Conservation (phyloP, 208 protist genomes). For the Leishmania turanica region DNA sequence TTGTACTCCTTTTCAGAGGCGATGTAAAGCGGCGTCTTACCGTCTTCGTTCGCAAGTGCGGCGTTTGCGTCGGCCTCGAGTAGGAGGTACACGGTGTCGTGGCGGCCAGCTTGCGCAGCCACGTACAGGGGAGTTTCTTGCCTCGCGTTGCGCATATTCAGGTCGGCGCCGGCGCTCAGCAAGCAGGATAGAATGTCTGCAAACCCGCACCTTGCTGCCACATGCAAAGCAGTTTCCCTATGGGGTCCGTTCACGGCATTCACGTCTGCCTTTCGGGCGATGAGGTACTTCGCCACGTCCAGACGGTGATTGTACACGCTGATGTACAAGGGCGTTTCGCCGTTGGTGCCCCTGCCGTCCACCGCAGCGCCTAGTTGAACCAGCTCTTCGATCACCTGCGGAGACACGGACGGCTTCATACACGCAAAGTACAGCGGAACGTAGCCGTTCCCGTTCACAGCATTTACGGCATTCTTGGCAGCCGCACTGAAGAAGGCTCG, state of each 20-base stretch:
- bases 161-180: slow-evolving; percentile 46
- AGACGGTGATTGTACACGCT: slow-evolving; percentile 71
- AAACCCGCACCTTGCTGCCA: slow-evolving; percentile 60
- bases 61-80: slow-evolving; percentile 60
- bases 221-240: slow-evolving; percentile 78
- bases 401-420: slow-evolving; percentile 70
- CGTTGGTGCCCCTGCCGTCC: slow-evolving; percentile 58
- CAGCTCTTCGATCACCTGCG: slow-evolving; percentile 50
- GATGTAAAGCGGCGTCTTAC: slow-evolving; percentile 83
- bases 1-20: slow-evolving; percentile 86
- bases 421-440: slow-evolving; percentile 85
- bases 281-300: slow-evolving; percentile 64
- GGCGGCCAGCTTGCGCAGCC: slow-evolving; percentile 66
- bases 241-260: slow-evolving; percentile 55
- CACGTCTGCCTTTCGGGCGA: slow-evolving; percentile 63
- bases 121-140: slow-evolving; percentile 83
- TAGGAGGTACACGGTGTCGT: slow-evolving; percentile 71
- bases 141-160: slow-evolving; percentile 70
- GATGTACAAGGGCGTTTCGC: slow-evolving; percentile 86
- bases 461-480: slow-evolving; percentile 33
- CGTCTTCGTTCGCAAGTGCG: slow-evolving; percentile 72
- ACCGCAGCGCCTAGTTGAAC: slow-evolving; percentile 61
- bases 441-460: slow-evolving; percentile 57
- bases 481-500: slow-evolving; percentile 14
- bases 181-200: slow-evolving; percentile 47